These are phyloP conservation scores for Cryptococcus sp. DNA, from an alignment of 1,284 basidiomycete genomes.

Conservation along the genomic window DNA sequence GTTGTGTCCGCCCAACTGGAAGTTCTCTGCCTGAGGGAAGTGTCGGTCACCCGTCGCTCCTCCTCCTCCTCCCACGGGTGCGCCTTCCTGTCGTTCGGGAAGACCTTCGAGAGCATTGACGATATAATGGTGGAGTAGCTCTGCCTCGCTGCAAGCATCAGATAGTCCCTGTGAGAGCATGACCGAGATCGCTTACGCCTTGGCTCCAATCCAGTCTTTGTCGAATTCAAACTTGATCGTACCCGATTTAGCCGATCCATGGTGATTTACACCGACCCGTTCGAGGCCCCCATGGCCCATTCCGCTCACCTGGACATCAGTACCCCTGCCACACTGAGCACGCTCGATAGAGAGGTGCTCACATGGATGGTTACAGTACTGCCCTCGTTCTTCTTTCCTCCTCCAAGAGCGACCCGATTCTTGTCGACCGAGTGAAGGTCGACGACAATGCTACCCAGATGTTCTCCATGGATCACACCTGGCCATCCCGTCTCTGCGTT, in stretches of 20 bases:
- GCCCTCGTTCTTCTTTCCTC: slow-evolving; percentile 28
- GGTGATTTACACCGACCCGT: slow-evolving; percentile 1
- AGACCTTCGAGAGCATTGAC: slow-evolving; percentile 13
- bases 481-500: slow-evolving; percentile 38
- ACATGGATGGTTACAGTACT: slow-evolving; percentile 24
- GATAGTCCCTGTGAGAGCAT: neutral
- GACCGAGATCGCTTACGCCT: slow-evolving; percentile 34
- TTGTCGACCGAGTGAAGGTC: slow-evolving; percentile 25
- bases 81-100: neutral
- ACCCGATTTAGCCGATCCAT: slow-evolving; percentile 22
- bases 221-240: slow-evolving; percentile 41
- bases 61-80: neutral
- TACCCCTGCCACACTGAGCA: slow-evolving; percentile 9
- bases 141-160: slow-evolving; percentile 19
- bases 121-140: slow-evolving; percentile 33
- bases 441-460: slow-evolving; percentile 27
- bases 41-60: neutral
- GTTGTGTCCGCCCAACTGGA: slow-evolving; percentile 5
- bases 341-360: slow-evolving; percentile 6
- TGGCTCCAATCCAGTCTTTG: slow-evolving; percentile 43
- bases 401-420: slow-evolving; percentile 17
- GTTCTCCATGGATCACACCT: slow-evolving; percentile 30
- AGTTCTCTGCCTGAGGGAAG: slow-evolving; percentile 2
- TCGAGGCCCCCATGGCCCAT: slow-evolving; percentile 16
- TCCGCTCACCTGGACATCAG: neutral